Conservation (phyloP, 768 basidiomycete species). For the Tricholoma furcatifolium region DNA sequence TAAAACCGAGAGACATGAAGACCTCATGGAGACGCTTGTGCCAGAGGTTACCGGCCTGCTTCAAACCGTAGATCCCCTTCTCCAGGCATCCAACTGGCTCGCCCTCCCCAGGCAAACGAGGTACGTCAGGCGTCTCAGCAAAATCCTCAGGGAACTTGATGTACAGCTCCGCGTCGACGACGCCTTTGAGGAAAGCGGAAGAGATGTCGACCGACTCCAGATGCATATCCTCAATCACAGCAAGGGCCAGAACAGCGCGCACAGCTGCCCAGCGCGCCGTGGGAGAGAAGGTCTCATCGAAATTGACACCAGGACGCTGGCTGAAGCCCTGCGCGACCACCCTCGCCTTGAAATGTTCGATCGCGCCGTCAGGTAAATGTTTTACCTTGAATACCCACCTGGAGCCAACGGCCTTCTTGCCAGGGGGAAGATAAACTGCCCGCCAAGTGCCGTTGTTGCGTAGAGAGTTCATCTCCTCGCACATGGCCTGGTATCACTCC, state of each 20-base stretch:
- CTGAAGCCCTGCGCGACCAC: too few species aligned
- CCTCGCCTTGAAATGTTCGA: too few species aligned
- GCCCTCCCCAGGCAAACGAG: not conserved
- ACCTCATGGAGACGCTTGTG: not conserved
- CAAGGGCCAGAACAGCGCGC: too few species aligned
- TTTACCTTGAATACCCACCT: too few species aligned
- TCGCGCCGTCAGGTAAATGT: too few species aligned
- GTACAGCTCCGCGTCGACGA: not conserved
- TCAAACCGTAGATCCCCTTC: not conserved
- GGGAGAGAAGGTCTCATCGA: constrained; percentile 35
- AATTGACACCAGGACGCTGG: too few species aligned
- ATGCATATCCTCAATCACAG: too few species aligned
- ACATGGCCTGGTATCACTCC: constrained; percentile 25
- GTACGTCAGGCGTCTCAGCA: not conserved
- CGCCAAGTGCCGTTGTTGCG: constrained; percentile 32
- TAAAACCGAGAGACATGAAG: not conserved
- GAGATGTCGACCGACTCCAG: constrained; percentile 12
- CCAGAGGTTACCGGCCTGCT: not conserved
- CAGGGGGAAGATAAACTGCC: too few species aligned
- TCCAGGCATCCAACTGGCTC: not conserved
- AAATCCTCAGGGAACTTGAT: not conserved
- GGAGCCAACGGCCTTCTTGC: too few species aligned
- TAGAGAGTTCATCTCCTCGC: too few species aligned
- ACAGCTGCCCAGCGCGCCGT: too few species aligned
- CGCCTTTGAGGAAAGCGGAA: too few species aligned